Base-by-base conservation (phyloP, 1,139 yeast genomes). In the Pichiaceae sp. region DNA sequence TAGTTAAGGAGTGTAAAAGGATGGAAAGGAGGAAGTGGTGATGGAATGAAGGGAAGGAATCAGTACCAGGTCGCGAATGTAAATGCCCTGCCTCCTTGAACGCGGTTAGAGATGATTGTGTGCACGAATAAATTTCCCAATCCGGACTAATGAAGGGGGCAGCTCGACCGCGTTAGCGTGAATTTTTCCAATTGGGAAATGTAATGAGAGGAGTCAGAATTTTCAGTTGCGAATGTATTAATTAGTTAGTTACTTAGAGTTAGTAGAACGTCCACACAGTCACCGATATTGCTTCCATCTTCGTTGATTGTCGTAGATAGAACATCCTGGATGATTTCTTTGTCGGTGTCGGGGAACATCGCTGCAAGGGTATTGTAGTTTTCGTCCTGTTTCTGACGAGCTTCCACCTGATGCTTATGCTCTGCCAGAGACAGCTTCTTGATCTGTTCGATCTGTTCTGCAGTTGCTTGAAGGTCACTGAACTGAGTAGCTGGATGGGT, bases 281-380 rank as follows among this genome's bases (percentile, higher is more conserved):
- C 72, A 19, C 89, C 94, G 17, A 83, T 68, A 37, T 81, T 67
- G 17, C 84, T 83, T 9, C 44, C 47, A 6, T 42, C 44, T 14
- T 42, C 43, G 18, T 39, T 39, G 24, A 32, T 28, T 52, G 80
- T 81, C 55, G 80, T 75, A 2, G 64, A 62, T 21, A 85, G 69
- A 3, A 87, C 79, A 52, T 87, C 96, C 38, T 68, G 73, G 36
- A 87, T 66, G 2, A 87, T 64, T 1, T 73, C 80, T 29, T 63
- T 63, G 47, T 86, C 96, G 41, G 86, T 62, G 27, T 64, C 65
- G 1, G 96, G 95, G 58, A 87, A 86, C 75, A 87, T 83, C 38
- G 77, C 78, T 23, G 62, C 62, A 35, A 87, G 63, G 2, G 74
- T 72, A 3, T 61, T 62, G 9, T 66, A 53, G 11, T 68, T 67